Evolutionary conservation across 176 grass and related monocot species (phyloP).

Genomic region (Panicum miliaceum): DNA sequence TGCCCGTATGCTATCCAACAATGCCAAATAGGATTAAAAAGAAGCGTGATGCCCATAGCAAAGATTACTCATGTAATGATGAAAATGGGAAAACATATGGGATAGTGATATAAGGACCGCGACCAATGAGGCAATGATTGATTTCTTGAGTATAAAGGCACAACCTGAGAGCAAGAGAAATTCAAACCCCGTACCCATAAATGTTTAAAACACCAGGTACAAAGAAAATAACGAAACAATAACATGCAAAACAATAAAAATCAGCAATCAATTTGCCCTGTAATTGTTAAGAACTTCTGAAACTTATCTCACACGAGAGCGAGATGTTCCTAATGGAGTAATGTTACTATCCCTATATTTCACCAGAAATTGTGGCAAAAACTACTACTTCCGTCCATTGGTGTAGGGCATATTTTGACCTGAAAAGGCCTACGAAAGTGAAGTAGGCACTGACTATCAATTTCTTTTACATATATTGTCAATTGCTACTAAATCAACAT

Average conservation of each 20-base stretch:
- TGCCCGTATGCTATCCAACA: neutral
- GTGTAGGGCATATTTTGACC: neutral
- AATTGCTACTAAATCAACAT: neutral
- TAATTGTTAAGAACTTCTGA: constrained; percentile 23
- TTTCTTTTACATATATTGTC: neutral
- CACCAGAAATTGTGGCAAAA: neutral
- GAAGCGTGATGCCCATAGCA: neutral
- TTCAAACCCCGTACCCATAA: constrained; percentile 4
- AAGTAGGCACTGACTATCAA: neutral
- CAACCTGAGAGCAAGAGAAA: neutral
- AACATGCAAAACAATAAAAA: constrained; percentile 6
- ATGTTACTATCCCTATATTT: neutral
- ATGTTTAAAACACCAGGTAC: neutral
- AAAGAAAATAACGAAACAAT: neutral
- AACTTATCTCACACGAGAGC: constrained; percentile 9
- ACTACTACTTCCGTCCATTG: neutral
- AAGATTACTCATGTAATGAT: constrained; percentile 6
- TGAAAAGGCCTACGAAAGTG: neutral
- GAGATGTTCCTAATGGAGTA: neutral
- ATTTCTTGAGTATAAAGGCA: neutral
- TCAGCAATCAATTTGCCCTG: neutral
- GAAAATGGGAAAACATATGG: constrained; percentile 7
- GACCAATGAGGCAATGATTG: constrained; percentile 15
- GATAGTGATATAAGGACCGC: neutral
- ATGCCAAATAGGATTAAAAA: constrained; percentile 13